phyloP scores from a whole-genome alignment of 768 basidiomycete genomes.

The Russula virescens region DNA sequence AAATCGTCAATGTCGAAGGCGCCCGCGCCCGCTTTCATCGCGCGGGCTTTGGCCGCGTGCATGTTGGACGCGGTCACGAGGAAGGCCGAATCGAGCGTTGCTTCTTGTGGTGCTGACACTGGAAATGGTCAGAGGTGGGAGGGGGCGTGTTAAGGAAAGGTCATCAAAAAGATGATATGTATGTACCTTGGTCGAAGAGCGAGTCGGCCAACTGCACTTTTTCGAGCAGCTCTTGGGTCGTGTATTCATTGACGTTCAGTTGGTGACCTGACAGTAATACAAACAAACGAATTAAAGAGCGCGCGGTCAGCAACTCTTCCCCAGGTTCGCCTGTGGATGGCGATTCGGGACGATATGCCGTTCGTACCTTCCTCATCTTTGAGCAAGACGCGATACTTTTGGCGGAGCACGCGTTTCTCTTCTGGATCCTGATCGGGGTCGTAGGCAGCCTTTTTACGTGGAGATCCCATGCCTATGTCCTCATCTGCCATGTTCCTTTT shows the following conservation, averaged over 20 bases:
- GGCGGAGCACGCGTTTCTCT: slow-evolving; percentile 68
- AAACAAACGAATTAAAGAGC: too few species aligned
- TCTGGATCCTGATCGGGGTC: slow-evolving; percentile 84
- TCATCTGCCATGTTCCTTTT: slow-evolving; percentile 15
- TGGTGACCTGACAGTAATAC: slow-evolving; percentile 33
- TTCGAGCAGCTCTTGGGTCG: slow-evolving; percentile 48
- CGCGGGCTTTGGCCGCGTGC: slow-evolving; percentile 82
- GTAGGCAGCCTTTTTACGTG: slow-evolving; percentile 41
- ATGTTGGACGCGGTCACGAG: slow-evolving; percentile 73
- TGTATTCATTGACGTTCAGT: slow-evolving; percentile 49
- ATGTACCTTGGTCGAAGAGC: slow-evolving; percentile 58
- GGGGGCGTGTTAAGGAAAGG: not conserved
- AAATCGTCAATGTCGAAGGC: slow-evolving; percentile 94
- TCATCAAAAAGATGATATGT: not conserved
- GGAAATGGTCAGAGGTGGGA: not conserved
- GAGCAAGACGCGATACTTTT: slow-evolving; percentile 64
- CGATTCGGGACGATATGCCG: not conserved
- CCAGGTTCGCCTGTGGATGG: not conserved
- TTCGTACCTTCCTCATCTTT: slow-evolving; percentile 30
- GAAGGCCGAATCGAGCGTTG: slow-evolving; percentile 82
- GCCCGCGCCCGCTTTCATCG: slow-evolving; percentile 81
- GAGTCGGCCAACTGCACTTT: slow-evolving; percentile 54
- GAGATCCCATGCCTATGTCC: slow-evolving; percentile 16
- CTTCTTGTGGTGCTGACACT: slow-evolving; percentile 50
- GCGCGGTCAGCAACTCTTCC: not conserved